Conservation (phyloP, 371 early-diverging fungal species). For the Blastocladiella emersonii region DNA sequence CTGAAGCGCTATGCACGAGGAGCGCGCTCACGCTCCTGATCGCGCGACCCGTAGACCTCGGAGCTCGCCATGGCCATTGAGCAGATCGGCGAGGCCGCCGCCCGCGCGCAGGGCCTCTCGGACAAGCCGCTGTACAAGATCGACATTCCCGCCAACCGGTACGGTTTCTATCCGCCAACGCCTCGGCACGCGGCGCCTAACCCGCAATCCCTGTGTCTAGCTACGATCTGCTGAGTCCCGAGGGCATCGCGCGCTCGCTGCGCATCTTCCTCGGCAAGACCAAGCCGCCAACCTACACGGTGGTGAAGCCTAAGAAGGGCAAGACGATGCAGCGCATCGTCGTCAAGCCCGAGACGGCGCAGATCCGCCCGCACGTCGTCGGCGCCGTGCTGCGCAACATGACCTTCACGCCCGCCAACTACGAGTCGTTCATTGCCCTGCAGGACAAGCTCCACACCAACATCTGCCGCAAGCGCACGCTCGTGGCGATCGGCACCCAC, state of each 20-base stretch:
- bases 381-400: constrained; percentile 89
- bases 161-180: constrained; percentile 71
- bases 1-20: no score
- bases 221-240: constrained; percentile 89
- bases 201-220: constrained; percentile 33
- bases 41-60: constrained; percentile 44
- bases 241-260: constrained; percentile 84
- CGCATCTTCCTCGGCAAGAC: constrained; percentile 56
- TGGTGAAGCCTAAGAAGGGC: constrained; percentile 40
- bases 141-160: constrained; percentile 99
- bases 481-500: constrained; percentile 98
- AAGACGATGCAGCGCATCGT: constrained; percentile 40
- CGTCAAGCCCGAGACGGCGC: constrained; percentile 54
- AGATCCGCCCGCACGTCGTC: constrained; percentile 80
- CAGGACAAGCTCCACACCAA: constrained; percentile 99
- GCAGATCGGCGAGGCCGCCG: constrained; percentile 25
- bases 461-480: constrained; percentile 88
- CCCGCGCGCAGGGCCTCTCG: constrained; percentile 32
- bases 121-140: constrained; percentile 84
- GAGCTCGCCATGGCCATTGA: constrained; percentile 20
- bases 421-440: constrained; percentile 94
- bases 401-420: constrained; percentile 64
- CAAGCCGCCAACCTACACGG: constrained; percentile 48
- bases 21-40: no score
- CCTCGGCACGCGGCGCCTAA: constrained; percentile 29